Conservation (phyloP, 768 basidiomycete genomes). For the Gyrodon lividus region DNA sequence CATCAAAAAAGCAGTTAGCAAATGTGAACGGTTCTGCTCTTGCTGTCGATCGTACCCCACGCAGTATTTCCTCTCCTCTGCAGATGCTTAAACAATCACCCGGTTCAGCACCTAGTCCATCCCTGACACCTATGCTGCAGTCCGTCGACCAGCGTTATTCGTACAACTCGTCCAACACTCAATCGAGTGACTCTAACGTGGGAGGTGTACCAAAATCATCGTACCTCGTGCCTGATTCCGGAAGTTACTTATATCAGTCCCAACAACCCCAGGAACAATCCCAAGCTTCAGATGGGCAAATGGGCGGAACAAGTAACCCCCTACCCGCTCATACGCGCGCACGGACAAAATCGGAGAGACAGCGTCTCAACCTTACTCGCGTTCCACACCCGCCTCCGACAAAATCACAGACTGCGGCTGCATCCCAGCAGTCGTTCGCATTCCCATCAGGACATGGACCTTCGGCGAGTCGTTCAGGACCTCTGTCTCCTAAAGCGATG, state of each 20-base stretch:
- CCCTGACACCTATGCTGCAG: conserved; percentile 55
- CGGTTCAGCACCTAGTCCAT: conserved; percentile 43
- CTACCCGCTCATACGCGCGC: conserved; percentile 21
- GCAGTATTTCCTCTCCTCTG: conserved; percentile 26
- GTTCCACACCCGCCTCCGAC: conserved; percentile 37
- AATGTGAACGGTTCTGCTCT: conserved; percentile 40
- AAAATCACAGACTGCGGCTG: conserved; percentile 29
- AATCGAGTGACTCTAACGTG: conserved; percentile 69
- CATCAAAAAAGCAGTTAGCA: conserved; percentile 55
- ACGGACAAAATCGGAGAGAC: conserved; percentile 51
- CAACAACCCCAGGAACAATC: conserved; percentile 11
- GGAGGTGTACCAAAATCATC: conserved; percentile 29
- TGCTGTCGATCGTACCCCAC: conserved; percentile 48
- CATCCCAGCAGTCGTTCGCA: conserved; percentile 43
- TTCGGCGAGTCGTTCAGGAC: conserved; percentile 41
- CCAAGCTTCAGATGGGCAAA: conserved; percentile 4
- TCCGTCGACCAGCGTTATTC: conserved; percentile 66
- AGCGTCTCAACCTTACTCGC: conserved; percentile 44
- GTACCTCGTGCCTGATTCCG: conserved; percentile 30
- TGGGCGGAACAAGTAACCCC: conserved; percentile 25
- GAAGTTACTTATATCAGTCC: conserved; percentile 8
- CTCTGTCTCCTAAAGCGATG: conserved; percentile 67
- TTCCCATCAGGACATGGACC: conserved; percentile 27
- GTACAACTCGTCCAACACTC: conserved; percentile 74
- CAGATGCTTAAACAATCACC: conserved; percentile 15